Evolutionary conservation across 305 asterid species (phyloP), one percentile per base, ranked within the genome.

Genomic region (Rubia peregrina): DNA sequence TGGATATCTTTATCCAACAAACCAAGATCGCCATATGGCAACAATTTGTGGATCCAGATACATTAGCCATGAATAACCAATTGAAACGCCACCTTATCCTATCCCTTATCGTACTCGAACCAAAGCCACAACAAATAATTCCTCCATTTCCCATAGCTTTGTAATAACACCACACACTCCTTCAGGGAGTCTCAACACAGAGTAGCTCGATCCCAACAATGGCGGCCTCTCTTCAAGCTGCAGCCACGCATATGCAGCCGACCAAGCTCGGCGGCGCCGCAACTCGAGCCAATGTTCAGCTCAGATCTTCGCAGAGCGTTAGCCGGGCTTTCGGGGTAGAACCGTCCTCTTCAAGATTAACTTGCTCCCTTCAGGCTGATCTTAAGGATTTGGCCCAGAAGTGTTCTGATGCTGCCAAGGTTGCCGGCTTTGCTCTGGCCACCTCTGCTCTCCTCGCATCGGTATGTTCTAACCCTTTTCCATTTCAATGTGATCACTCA

Each of bases 361-460:
- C 88, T 59, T 92, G 96, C 85, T 92, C 97, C 73, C 95, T 89
- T 46, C 92, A 90, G 65, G 56, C 89, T 75, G 95, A 89, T 77
- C 77, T 89, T 55, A 89, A 85, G 77, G 96, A 94, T 30, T 84
- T 91, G 68, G 92, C 93, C 33, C 89, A 85, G 48, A 94, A 84
- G 72, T 91, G 87, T 80, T 79, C 89, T 76, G 97, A 91, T 81
- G 97, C 96, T 71, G 96, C 96, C 65, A 94, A 87, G 85, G 85
- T 90, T 71, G 96, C 97, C 59, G 96, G 96, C n/a, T 88, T 94
- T 73, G 97, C 97, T 72, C 97, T 94, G 43, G 99, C 99, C 71
- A 87, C 97, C 70, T 94, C 99, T 41, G 99, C 99, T 19, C 96
- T 93, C 22, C 83, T 89, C 26, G 88, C 81, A 75, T 85, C 96